Percentiles rank a stretch among this genome's conserved stretches.
These are phyloP conservation scores for Musa schizocarpa DNA, from an alignment of 176 grass and related monocot species.

Conservation along the genomic window DNA sequence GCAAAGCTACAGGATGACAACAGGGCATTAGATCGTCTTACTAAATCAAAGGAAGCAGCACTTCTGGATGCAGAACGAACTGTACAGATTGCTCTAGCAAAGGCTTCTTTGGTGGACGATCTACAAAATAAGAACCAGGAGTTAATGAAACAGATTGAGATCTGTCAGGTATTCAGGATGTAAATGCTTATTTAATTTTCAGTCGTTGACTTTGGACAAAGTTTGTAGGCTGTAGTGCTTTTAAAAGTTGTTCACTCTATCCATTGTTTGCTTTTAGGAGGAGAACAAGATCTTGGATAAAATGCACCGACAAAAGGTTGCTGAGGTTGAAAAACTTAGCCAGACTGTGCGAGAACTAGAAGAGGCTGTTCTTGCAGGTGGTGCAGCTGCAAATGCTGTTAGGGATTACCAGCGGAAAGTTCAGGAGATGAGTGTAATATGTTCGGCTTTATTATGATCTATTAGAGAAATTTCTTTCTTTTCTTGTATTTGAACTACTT, in stretches of 20 bases:
- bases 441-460: background rate
- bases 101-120: constrained; percentile 91
- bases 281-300: constrained; percentile 96
- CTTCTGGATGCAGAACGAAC: constrained; percentile 88
- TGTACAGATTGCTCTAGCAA: constrained; percentile 73
- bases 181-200: background rate
- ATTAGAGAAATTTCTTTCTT: constrained; percentile 3
- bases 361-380: constrained; percentile 89
- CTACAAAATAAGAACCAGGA: constrained; percentile 94
- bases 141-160: constrained; percentile 94
- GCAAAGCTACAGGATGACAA: constrained; percentile 76
- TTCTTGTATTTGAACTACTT: background rate
- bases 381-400: constrained; percentile 91
- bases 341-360: constrained; percentile 94
- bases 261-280: constrained; percentile 43
- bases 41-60: constrained; percentile 75
- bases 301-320: constrained; percentile 92
- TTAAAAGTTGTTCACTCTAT: background rate
- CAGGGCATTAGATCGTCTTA: constrained; percentile 62
- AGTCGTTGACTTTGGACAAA: background rate
- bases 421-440: constrained; percentile 95
- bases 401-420: constrained; percentile 97
- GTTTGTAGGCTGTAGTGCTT: background rate
- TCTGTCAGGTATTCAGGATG: constrained; percentile 66
- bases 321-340: constrained; percentile 90